Conservation (phyloP, 2,329 filamentous ascomycete species). For the Pezicula rhizophila region DNA sequence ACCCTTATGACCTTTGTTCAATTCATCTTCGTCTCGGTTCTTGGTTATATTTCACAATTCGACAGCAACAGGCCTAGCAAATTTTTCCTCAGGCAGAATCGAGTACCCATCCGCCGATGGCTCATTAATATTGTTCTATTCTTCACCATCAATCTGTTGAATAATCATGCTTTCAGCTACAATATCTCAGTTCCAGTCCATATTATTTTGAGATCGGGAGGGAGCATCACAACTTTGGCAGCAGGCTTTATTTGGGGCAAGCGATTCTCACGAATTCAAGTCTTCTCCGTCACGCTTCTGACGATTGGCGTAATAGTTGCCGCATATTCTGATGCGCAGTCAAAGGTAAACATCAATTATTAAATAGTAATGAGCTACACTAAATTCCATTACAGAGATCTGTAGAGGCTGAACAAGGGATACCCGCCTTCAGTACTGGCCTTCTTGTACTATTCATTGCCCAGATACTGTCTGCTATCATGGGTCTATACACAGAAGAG, state of each 20-base stretch:
- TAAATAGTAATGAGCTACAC: conserved; percentile 1
- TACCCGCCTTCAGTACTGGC: conserved; percentile 56
- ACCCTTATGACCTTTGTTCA: conserved; percentile 85
- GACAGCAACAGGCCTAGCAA: conserved; percentile 55
- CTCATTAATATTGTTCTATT: conserved; percentile 83
- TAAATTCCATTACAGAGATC: conserved; percentile 18
- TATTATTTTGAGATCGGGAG: conserved; percentile 91
- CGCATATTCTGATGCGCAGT: conserved; percentile 81
- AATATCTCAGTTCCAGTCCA: conserved; percentile 94
- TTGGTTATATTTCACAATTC: conserved; percentile 71
- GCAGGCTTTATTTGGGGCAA: conserved; percentile 87
- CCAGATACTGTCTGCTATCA: conserved; percentile 84
- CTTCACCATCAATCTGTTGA: conserved; percentile 88
- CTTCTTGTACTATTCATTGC: conserved; percentile 80
- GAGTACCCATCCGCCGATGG: conserved; percentile 81
- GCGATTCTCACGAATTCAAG: conserved; percentile 72
- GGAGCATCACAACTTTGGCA: conserved; percentile 90
- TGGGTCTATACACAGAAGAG: conserved; percentile 91
- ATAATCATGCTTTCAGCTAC: conserved; percentile 97
- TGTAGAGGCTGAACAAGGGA: conserved; percentile 24
- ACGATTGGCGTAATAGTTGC: conserved; percentile 82
- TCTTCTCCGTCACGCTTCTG: conserved; percentile 74
- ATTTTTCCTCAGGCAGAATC: conserved; percentile 69
- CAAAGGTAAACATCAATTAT: conserved; percentile 54
- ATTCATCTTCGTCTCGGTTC: conserved; percentile 75